Evolutionary conservation across 202 grass and related monocot genomes (phyloP).

Genomic region (Dendrocalamus latiflorus): DNA sequence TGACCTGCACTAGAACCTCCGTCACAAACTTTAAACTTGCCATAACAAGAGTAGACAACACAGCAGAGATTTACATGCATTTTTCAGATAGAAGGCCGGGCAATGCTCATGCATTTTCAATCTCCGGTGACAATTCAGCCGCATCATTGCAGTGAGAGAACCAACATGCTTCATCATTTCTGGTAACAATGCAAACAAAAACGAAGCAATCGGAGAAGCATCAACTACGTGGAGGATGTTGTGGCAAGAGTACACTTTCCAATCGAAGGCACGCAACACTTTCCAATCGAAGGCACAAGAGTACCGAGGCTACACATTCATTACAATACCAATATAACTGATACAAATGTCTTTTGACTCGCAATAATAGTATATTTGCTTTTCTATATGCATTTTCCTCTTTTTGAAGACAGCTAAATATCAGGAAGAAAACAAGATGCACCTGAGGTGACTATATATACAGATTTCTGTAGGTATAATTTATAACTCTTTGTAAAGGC

Average conservation of each 20-base stretch:
- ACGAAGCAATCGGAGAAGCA: neutral
- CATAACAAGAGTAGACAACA: neutral
- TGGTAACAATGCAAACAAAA: neutral
- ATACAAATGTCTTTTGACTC: neutral
- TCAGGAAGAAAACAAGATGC: neutral
- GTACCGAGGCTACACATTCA: neutral
- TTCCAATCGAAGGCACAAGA: neutral
- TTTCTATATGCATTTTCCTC: neutral
- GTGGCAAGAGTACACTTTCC: neutral
- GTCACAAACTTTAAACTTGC: neutral
- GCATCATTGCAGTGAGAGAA: neutral
- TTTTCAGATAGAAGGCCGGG: neutral
- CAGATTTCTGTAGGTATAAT: neutral
- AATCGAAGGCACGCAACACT: no score
- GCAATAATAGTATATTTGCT: neutral
- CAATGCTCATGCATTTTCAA: neutral
- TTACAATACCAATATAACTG: neutral
- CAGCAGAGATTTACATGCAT: neutral
- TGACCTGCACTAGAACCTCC: neutral
- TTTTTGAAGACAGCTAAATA: neutral
- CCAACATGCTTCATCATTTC: neutral
- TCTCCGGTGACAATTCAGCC: neutral
- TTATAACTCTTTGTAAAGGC: conserved; percentile 27
- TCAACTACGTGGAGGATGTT: neutral
- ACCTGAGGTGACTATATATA: neutral